These are phyloP conservation scores for Trichoderma afroharzianum DNA, from an alignment of 2,329 filamentous ascomycete genomes.

Conservation along the genomic window DNA sequence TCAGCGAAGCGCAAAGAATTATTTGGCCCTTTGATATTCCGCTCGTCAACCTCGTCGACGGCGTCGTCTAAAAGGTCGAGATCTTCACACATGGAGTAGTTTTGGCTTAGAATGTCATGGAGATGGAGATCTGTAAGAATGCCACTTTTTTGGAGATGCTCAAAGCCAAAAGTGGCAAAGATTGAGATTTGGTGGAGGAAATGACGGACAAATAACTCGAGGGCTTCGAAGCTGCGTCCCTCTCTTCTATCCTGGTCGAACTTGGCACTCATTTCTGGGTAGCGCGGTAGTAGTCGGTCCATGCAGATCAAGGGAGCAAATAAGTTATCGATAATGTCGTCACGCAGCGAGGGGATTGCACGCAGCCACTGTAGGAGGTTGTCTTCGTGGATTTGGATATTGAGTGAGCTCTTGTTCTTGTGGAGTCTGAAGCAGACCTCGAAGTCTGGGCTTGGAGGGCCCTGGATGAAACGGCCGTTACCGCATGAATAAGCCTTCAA, in stretches of 20 bases:
- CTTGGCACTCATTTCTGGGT: not conserved
- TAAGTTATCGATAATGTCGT: too few species aligned
- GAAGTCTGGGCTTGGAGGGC: not conserved
- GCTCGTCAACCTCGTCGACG: not conserved
- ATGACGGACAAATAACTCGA: not conserved
- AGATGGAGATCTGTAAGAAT: not conserved
- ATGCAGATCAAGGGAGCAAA: too few species aligned
- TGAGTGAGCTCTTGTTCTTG: not conserved
- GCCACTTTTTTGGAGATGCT: not conserved
- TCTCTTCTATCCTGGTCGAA: not conserved
- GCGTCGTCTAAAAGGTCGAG: not conserved
- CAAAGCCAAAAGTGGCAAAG: not conserved
- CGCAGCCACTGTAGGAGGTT: not conserved
- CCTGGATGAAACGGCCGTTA: not conserved
- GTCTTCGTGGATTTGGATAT: fast-evolving
- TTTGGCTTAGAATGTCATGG: not conserved
- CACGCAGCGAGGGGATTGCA: not conserved
- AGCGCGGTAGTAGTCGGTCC: not conserved
- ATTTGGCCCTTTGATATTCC: not conserved
- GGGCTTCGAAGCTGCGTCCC: not conserved
- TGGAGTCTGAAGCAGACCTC: not conserved
- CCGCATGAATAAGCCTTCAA: not conserved
- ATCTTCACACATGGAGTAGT: not conserved
- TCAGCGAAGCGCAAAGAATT: not conserved
- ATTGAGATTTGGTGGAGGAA: not conserved